Conservation (phyloP, 169 alveolate species). For the Plasmodium ovale region DNA sequence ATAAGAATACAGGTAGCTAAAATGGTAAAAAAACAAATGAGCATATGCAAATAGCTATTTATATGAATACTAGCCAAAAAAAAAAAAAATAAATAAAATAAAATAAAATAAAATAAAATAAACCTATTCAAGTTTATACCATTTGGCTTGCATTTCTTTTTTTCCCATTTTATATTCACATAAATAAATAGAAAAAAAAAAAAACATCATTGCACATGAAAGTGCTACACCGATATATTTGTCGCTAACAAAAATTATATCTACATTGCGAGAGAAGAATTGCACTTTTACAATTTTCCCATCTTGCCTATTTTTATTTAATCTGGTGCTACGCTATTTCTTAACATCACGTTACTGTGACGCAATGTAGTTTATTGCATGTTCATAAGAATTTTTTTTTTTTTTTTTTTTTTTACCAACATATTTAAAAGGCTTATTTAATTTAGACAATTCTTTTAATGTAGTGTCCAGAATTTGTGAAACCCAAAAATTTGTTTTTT, state of each 20-base stretch:
- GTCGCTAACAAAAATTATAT: too few species aligned
- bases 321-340: neutral
- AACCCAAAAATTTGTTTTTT: constrained; percentile 86
- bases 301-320: neutral
- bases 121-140: neutral
- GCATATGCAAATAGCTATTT: constrained; percentile 85
- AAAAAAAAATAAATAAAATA: constrained; percentile 34
- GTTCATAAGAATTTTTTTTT: neutral
- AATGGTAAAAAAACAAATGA: constrained; percentile 52
- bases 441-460: constrained; percentile 85
- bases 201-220: neutral
- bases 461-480: constrained; percentile 84
- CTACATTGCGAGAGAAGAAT: too few species aligned
- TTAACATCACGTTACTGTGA: neutral
- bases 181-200: neutral
- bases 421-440: constrained; percentile 86
- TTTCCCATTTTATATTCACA: neutral
- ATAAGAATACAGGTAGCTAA: constrained; percentile 86
- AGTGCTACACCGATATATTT: too few species aligned
- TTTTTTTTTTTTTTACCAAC: too few species aligned
- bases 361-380: neutral
- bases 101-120: neutral
- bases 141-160: neutral
- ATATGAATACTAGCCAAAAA: constrained; percentile 84
- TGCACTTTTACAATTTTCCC: neutral